Evolutionary conservation across 1,284 basidiomycete genomes (phyloP).

Genomic region (Uromyces viciae-fabae): DNA sequence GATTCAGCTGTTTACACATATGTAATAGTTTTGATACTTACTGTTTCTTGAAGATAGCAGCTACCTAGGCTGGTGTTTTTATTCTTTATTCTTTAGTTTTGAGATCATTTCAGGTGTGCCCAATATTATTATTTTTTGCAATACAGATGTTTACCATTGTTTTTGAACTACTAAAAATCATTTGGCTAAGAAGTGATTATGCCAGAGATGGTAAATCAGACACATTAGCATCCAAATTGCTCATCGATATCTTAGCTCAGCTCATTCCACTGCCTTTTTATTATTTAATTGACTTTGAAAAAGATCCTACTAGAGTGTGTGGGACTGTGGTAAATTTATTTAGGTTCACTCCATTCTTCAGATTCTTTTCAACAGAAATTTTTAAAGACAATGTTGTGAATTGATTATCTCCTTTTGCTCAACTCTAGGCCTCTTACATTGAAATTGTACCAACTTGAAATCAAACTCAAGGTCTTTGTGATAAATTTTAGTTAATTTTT

Average conservation of each 20-base stretch:
- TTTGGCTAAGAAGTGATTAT: slow-evolving; percentile 8
- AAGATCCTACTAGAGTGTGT: slow-evolving; percentile 37
- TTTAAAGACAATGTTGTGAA: background rate
- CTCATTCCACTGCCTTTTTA: background rate
- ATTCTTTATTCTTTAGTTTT: slow-evolving; percentile 18
- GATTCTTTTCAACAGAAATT: too few species aligned
- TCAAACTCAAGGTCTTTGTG: too few species aligned
- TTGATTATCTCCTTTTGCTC: background rate
- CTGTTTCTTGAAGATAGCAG: too few species aligned
- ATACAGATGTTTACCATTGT: background rate
- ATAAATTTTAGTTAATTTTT: too few species aligned
- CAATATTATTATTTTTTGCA: background rate
- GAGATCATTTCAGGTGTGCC: slow-evolving; percentile 32
- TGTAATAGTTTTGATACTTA: background rate
- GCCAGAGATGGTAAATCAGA: slow-evolving; percentile 33
- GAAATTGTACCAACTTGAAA: slow-evolving; percentile 39
- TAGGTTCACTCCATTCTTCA: background rate
- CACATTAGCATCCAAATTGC: background rate
- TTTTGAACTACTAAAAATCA: background rate
- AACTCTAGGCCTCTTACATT: slow-evolving; percentile 15
- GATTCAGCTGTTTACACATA: slow-evolving; percentile 39
- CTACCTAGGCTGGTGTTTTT: too few species aligned
- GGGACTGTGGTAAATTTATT: slow-evolving; percentile 9
- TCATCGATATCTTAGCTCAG: background rate
- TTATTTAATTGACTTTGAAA: slow-evolving; percentile 45